phyloP scores from a whole-genome alignment of 2,329 filamentous ascomycete species.

The Microascus cirrosus region DNA sequence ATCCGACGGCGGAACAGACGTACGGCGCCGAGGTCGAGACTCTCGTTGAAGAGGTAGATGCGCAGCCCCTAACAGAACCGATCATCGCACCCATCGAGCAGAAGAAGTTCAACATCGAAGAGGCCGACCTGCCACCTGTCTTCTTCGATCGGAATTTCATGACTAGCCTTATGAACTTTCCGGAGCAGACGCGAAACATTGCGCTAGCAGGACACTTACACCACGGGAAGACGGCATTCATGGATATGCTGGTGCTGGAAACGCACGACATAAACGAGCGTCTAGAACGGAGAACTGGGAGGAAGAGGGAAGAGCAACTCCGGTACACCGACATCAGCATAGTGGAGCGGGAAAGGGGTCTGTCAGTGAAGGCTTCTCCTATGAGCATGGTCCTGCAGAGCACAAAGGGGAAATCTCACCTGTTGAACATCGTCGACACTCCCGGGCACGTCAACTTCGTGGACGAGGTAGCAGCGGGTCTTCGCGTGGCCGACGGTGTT shows the following conservation, averaged over 20 bases:
- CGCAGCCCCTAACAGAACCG: slow-evolving; percentile 81
- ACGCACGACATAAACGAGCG: slow-evolving; percentile 79
- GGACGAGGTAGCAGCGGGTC: slow-evolving; percentile 83
- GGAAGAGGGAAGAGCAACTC: slow-evolving; percentile 76
- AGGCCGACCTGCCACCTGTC: slow-evolving; percentile 80
- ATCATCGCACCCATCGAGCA: slow-evolving; percentile 88
- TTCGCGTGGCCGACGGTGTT: slow-evolving; percentile 82
- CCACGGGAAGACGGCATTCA: slow-evolving; percentile 94
- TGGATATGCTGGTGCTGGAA: slow-evolving; percentile 96
- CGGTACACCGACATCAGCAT: slow-evolving; percentile 90
- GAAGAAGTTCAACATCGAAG: slow-evolving; percentile 93
- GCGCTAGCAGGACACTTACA: slow-evolving; percentile 88
- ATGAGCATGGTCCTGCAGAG: slow-evolving; percentile 88
- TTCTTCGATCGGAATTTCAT: slow-evolving; percentile 85
- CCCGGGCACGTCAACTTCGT: slow-evolving; percentile 98
- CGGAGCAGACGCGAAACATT: slow-evolving; percentile 87
- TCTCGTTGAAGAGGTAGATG: slow-evolving; percentile 92
- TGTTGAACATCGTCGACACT: slow-evolving; percentile 91
- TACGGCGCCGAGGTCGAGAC: slow-evolving; percentile 94
- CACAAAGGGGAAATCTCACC: slow-evolving; percentile 86
- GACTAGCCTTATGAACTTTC: slow-evolving; percentile 92
- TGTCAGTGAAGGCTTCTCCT: slow-evolving; percentile 86
- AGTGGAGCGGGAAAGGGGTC: slow-evolving; percentile 75
- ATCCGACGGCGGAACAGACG: slow-evolving; percentile 92
- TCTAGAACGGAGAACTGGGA: slow-evolving; percentile 71